Conservation (phyloP, 305 asterid species). For the Withania somnifera region DNA sequence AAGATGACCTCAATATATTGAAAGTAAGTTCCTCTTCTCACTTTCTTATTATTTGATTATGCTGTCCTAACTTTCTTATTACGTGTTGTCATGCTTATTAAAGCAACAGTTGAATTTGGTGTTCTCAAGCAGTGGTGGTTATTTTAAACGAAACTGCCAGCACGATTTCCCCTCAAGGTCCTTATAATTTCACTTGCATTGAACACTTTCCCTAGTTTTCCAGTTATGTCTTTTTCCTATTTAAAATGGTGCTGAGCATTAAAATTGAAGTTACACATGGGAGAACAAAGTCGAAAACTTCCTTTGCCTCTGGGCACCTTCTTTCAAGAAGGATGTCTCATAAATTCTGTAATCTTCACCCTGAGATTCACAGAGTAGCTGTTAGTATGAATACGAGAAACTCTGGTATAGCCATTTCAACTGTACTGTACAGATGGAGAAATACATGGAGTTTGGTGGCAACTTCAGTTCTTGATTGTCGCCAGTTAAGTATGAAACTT, state of each 20-base stretch:
- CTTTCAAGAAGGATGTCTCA: neutral
- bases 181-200: neutral
- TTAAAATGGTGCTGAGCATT: no score
- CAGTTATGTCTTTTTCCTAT: no score
- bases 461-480: no score
- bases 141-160: neutral
- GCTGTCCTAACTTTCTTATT: no score
- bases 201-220: no score
- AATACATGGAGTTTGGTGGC: neutral
- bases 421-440: neutral
- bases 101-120: neutral
- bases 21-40: slow-evolving; percentile 36
- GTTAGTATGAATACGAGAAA: no score
- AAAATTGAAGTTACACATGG: neutral
- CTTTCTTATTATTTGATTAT: neutral
- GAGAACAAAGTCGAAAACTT: neutral
- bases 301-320: neutral
- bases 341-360: no score
- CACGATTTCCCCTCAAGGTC: neutral
- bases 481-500: no score
- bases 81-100: neutral
- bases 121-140: neutral
- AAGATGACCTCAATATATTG: slow-evolving; percentile 73
- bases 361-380: no score
- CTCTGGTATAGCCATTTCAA: neutral